Evolutionary conservation across 768 basidiomycete species (phyloP).

Genomic region (Mycena rosella): DNA sequence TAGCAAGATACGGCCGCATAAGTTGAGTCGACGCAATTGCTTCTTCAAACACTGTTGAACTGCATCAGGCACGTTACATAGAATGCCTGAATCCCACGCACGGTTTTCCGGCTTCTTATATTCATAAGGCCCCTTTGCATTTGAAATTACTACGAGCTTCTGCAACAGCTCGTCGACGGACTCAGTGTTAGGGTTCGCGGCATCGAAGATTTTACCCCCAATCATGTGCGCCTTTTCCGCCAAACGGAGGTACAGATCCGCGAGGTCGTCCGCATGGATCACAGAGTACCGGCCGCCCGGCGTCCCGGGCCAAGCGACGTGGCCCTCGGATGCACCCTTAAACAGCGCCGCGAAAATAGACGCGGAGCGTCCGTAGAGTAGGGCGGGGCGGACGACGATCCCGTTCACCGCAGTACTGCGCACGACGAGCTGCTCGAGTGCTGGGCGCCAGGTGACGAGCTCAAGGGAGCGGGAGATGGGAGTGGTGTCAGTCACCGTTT

Average conservation of each 20-base stretch:
- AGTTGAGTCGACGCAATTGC: slow-evolving; percentile 48
- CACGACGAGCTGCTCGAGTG: slow-evolving; percentile 48
- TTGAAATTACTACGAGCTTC: slow-evolving; percentile 53
- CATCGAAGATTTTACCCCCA: slow-evolving; percentile 57
- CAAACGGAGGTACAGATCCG: slow-evolving; percentile 55
- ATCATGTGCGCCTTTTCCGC: slow-evolving; percentile 54
- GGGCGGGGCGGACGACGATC: slow-evolving; percentile 58
- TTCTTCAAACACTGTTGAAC: slow-evolving; percentile 50
- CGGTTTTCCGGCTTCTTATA: slow-evolving; percentile 49
- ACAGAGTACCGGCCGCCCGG: slow-evolving; percentile 40
- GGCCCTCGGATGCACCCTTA: slow-evolving; percentile 44
- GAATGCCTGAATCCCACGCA: slow-evolving; percentile 39
- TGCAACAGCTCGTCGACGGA: slow-evolving; percentile 55
- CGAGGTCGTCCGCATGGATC: slow-evolving; percentile 61
- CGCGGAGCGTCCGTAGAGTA: slow-evolving; percentile 59
- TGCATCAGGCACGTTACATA: background rate
- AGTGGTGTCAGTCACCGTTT: slow-evolving; percentile 50
- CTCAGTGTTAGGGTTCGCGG: slow-evolving; percentile 54
- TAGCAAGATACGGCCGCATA: slow-evolving; percentile 54
- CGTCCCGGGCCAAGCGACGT: slow-evolving; percentile 35
- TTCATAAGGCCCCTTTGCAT: slow-evolving; percentile 50
- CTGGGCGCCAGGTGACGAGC: slow-evolving; percentile 50
- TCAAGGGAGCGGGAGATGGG: slow-evolving; percentile 42
- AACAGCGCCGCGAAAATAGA: slow-evolving; percentile 52
- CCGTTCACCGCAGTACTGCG: slow-evolving; percentile 50